phyloP scores from a whole-genome alignment of 1,284 basidiomycete genomes.

The Rhodotorula sp. region DNA sequence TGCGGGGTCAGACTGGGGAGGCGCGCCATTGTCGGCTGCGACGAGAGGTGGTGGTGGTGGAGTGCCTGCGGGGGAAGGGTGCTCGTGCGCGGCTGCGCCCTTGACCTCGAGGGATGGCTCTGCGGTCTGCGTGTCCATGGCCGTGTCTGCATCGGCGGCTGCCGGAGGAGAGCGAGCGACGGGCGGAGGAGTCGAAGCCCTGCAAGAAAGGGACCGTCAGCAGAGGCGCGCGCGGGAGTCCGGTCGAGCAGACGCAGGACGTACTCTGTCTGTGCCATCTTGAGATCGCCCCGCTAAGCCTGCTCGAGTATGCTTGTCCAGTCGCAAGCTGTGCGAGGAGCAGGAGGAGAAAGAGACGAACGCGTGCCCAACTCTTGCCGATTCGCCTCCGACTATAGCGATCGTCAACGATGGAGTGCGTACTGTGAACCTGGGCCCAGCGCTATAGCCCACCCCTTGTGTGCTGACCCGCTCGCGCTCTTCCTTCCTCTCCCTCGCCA shows the following conservation, averaged over 20 bases:
- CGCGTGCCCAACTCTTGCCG: too few species aligned
- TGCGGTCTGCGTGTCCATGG: not conserved
- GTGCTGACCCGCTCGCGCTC: not conserved
- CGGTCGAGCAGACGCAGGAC: not conserved
- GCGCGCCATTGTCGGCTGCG: not conserved
- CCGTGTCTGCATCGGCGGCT: not conserved
- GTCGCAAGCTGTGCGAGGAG: too few species aligned
- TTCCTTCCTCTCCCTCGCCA: not conserved
- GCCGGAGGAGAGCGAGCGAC: not conserved
- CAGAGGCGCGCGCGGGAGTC: not conserved
- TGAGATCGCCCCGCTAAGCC: not conserved
- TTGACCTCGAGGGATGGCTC: not conserved
- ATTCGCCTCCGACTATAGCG: too few species aligned
- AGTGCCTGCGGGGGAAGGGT: not conserved
- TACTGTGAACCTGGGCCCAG: too few species aligned
- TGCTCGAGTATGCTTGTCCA: not conserved
- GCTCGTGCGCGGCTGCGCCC: not conserved
- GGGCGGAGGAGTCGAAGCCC: slow-evolving; percentile 1
- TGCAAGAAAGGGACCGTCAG: not conserved
- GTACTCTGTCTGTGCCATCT: not conserved
- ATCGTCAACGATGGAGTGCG: not conserved
- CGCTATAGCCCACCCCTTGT: not conserved
- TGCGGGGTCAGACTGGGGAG: not conserved
- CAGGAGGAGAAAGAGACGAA: too few species aligned
- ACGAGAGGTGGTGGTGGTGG: not conserved